Base-by-base conservation (phyloP, 2,329 filamentous ascomycete genomes). In the Atkinsonella texensis region DNA sequence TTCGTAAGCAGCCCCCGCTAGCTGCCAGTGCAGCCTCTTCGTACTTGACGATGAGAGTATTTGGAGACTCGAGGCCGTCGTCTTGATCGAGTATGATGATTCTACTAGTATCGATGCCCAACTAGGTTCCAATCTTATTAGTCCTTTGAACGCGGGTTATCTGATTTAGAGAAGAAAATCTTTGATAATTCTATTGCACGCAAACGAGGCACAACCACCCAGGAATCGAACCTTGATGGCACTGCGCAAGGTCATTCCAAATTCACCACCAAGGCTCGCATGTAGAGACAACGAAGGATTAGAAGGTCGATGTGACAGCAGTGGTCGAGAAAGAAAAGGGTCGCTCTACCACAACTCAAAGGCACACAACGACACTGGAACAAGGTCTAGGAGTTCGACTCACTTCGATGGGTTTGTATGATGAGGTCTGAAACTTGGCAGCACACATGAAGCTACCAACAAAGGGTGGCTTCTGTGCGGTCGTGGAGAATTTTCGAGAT, bases 341-440 rank as follows among this genome's bases (percentile, higher is more conserved):
- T 23, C 38, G 31, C 2, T 20, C 43, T 23, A 10, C 44, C 11
- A 48, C 48, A 40, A 42, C 43, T 41, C 23, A 15, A 13, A 39
- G 33, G 18, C 13, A 31, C 15, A 40, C 13, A 32, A 49, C 10
- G 32, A 23, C 44, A 56, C 57, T 62, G 61, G 58, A 65, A 62
- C 62, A 65, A 55, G 54, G 62, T 68, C 60, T 63, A 53, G 57
- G 59, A 58, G 61, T 44, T 57, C 56, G 66, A 76, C 77, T 77
- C 65, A 80, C 76, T 71, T 80, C 75, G 64, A 75, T 79, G 65
- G 77, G 70, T 70, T 77, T 79, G 67, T 79, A 79, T 58, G 73
- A 65, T 61, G 73, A 68, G 63, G 73, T 74, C 60, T 74, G 73
- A 64, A 77, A 76, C 70, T 77, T 79, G 64, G 69, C 66, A 65